Conservation (phyloP, 768 basidiomycete species). For the Tylopilus vinaceipallidus region DNA sequence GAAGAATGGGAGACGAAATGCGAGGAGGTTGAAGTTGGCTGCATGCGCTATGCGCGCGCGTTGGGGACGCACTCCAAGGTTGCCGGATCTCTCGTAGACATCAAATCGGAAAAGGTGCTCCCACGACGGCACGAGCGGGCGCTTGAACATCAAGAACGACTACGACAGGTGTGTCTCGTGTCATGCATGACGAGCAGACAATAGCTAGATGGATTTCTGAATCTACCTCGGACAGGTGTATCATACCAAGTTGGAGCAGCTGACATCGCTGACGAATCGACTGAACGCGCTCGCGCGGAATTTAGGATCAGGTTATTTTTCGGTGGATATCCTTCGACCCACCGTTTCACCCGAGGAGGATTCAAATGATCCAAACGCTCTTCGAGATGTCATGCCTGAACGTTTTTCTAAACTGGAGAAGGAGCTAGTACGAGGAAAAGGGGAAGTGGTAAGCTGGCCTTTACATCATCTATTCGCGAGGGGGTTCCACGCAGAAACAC, state of each 20-base stretch:
- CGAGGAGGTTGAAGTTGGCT: constrained; percentile 58
- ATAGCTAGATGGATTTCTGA: too few relatives aligned
- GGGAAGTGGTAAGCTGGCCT: constrained; percentile 69
- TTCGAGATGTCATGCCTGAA: constrained; percentile 76
- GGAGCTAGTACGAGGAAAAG: constrained; percentile 80
- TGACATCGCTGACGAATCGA: constrained; percentile 67
- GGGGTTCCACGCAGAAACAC: too few relatives aligned
- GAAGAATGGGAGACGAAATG: constrained; percentile 70
- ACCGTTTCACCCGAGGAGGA: constrained; percentile 42
- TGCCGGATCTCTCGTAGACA: constrained; percentile 60
- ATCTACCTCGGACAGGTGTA: constrained; percentile 47
- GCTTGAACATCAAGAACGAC: constrained; percentile 70
- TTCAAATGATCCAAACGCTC: constrained; percentile 36
- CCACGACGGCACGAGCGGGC: constrained; percentile 71
- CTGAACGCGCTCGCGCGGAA: constrained; percentile 57
- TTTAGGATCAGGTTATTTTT: constrained; percentile 58
- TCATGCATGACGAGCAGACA: not conserved
- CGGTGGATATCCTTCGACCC: constrained; percentile 53
- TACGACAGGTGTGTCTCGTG: constrained; percentile 64
- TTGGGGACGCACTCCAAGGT: constrained; percentile 72
- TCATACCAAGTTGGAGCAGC: constrained; percentile 74
- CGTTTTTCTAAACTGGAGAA: constrained; percentile 79
- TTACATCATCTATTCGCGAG: too few relatives aligned
- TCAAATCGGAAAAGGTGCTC: constrained; percentile 68
- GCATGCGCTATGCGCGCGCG: constrained; percentile 63